Evolutionary conservation across 345 rosid genomes (phyloP).

Genomic region (Mallotus nudiflorus): DNA sequence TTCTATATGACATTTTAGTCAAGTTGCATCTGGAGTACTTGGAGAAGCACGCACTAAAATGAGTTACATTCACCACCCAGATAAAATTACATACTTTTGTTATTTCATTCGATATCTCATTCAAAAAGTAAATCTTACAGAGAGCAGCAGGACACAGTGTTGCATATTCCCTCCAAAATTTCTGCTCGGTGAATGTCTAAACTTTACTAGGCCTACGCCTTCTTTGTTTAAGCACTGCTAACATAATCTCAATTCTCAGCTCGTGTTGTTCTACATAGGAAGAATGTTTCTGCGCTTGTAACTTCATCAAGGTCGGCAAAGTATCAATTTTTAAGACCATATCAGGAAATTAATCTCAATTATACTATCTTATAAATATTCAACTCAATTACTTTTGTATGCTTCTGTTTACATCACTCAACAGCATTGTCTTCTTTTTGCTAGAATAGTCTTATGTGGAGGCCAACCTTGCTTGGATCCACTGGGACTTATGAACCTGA

Average conservation of each 20-base stretch:
- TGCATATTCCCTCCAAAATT: neutral
- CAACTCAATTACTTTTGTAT: neutral
- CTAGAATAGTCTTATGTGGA: neutral
- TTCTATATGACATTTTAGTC: too few relatives aligned
- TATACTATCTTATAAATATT: neutral
- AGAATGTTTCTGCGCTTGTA: neutral
- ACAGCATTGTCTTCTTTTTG: neutral
- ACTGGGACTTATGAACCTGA: conserved; percentile 18
- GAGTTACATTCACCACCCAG: too few relatives aligned
- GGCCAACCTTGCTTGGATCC: neutral
- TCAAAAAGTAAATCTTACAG: too few relatives aligned
- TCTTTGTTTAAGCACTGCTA: neutral
- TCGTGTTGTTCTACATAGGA: neutral
- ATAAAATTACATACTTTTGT: too few relatives aligned
- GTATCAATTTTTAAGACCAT: neutral
- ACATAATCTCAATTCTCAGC: neutral
- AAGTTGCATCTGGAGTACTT: too few relatives aligned
- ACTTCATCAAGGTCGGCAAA: too few relatives aligned
- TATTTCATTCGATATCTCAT: too few relatives aligned
- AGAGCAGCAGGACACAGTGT: too few relatives aligned
- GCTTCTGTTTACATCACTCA: neutral
- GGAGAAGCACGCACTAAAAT: too few relatives aligned
- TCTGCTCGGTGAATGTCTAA: neutral
- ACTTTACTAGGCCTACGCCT: neutral
- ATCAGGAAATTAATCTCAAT: neutral